A percentile compares a stretch with the other conserved stretches of the same genome.
These are phyloP conservation scores for Alternaria solani DNA, from an alignment of 2,329 filamentous ascomycete species.

Conservation along the genomic window DNA sequence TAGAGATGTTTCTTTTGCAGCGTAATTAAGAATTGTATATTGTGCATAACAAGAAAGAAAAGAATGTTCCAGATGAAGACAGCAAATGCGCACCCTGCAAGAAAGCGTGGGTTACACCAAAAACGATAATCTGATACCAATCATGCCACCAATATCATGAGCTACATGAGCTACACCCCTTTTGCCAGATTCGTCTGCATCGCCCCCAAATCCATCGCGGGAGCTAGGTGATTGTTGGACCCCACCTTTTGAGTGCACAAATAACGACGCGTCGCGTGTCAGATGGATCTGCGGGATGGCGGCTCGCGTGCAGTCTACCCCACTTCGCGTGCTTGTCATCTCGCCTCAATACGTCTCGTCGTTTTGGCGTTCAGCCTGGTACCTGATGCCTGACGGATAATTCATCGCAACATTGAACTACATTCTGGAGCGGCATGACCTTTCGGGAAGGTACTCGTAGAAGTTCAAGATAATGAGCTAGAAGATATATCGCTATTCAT, in stretches of 20 bases:
- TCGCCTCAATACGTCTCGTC: neutral
- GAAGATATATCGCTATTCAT: too few species aligned
- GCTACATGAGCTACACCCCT: neutral
- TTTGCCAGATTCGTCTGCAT: neutral
- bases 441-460: too few species aligned
- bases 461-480: too few species aligned
- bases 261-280: neutral
- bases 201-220: neutral
- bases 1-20: constrained; percentile 16
- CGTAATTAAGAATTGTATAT: neutral
- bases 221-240: neutral
- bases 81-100: neutral
- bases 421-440: neutral
- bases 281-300: neutral
- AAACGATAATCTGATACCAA: neutral
- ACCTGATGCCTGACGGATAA: neutral
- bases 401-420: neutral
- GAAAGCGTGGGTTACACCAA: neutral
- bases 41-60: neutral
- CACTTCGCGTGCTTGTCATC: constrained; percentile 6
- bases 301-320: constrained; percentile 1
- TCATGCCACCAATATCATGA: neutral
- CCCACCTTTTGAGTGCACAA: neutral
- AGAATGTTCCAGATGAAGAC: neutral
- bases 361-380: neutral